Evolutionary conservation across 352 stramenopile species (phyloP), one percentile per base, ranked within the genome.

Genomic region (Pythium biforme): DNA sequence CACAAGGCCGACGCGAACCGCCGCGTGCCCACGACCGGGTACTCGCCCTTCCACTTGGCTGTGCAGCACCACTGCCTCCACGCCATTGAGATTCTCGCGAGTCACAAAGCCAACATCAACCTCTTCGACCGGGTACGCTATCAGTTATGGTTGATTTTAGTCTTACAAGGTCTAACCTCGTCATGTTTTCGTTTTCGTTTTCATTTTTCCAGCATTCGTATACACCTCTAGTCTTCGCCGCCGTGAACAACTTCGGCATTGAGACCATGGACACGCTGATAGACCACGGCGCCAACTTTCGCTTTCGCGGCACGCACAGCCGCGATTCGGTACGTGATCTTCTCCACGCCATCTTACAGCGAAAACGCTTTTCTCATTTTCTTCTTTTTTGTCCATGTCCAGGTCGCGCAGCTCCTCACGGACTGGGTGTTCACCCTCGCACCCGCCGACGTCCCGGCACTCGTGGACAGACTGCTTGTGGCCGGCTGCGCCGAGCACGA

Each of bases 201-300:
- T 27, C 34, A 1, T 54, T 33, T 20, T 22, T 62, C 17, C 33
- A 70, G 56, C 58, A 70, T 20, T 25, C 15, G 15, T 25, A 64
- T 29, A 65, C 55, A 11, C 63, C 63, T 12, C 41, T 70, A 6
- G 55, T 45, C 19, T 70, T 58, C 29, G 63, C 63, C 0, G 63
- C 26, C 19, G 59, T 55, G 23, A 64, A 60, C 49, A 26, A 43
- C 12, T 61, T 53, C 23, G 27, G 27, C 22, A 43, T 43, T 17
- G 63, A 70, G 33, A 55, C 58, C 22, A 65, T 70, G 55, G 63
- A 70, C 15, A 56, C 33, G 26, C 43, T 70, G 49, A 64, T 70
- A 31, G 12, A 45, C 12, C 40, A 70, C 45, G 56, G 56, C 10
- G 63, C 55, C 1, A 48, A 70, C 41, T 70, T 70, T n/a, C 55